phyloP scores from a whole-genome alignment of 2,329 filamentous ascomycete genomes.

The Alternaria viburni region DNA sequence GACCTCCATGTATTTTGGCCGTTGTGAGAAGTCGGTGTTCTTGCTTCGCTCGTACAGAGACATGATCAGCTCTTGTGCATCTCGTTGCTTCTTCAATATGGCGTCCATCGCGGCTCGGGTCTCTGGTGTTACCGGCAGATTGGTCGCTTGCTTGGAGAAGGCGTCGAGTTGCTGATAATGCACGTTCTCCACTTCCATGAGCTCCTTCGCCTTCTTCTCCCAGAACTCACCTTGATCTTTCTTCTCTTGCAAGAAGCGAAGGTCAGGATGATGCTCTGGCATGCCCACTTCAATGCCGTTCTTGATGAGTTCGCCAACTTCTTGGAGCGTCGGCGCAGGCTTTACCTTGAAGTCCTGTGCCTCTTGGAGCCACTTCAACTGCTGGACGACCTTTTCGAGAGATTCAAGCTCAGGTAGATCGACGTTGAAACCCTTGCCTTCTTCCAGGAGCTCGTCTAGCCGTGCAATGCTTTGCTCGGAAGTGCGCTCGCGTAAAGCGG shows the following conservation, averaged over 20 bases:
- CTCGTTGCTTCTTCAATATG: constrained; percentile 93
- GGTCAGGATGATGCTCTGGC: constrained; percentile 78
- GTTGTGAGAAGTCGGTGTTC: constrained; percentile 74
- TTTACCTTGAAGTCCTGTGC: constrained; percentile 69
- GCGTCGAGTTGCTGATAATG: constrained; percentile 96
- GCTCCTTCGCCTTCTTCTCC: constrained; percentile 90
- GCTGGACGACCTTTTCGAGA: constrained; percentile 79
- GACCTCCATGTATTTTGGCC: constrained; percentile 90
- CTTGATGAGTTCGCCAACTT: constrained; percentile 79
- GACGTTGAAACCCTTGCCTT: constrained; percentile 86
- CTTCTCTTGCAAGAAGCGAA: constrained; percentile 78
- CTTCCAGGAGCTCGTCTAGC: constrained; percentile 90
- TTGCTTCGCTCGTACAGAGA: constrained; percentile 80
- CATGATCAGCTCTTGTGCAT: constrained; percentile 87
- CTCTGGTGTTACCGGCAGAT: constrained; percentile 79
- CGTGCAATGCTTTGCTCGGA: constrained; percentile 64
- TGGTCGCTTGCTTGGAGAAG: constrained; percentile 80
- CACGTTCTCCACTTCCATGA: constrained; percentile 88
- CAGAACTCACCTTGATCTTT: constrained; percentile 79
- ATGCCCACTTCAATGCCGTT: constrained; percentile 80
- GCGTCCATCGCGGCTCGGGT: constrained; percentile 85
- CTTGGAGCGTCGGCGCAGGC: constrained; percentile 71
- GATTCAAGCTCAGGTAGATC: constrained; percentile 88
- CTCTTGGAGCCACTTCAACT: constrained; percentile 86
- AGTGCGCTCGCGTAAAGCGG: constrained; percentile 67